These are phyloP conservation scores for Hyaloperonospora brassicae DNA, from an alignment of 352 stramenopile species.

Conservation along the genomic window DNA sequence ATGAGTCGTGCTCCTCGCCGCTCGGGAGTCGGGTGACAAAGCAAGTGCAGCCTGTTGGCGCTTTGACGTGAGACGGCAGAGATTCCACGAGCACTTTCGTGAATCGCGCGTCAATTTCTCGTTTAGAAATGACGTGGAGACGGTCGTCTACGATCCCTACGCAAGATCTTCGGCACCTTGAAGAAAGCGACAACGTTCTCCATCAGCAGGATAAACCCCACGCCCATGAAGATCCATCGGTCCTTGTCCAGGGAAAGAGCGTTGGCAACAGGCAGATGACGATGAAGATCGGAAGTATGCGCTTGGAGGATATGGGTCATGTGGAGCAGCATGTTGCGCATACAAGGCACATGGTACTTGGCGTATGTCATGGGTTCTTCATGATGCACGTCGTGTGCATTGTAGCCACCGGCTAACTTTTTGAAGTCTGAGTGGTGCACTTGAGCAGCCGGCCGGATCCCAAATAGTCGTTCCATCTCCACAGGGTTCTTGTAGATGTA, in stretches of 20 bases:
- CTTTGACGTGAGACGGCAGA: slow-evolving; percentile 2
- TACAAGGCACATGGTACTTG: slow-evolving; percentile 75
- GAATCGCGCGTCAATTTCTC: slow-evolving; percentile 52
- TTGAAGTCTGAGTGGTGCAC: slow-evolving; percentile 5
- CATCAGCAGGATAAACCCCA: slow-evolving; percentile 43
- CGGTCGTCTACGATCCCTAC: slow-evolving; percentile 82
- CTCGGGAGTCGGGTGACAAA: slow-evolving; percentile 2
- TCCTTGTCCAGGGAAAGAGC: slow-evolving; percentile 50
- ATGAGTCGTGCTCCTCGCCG: slow-evolving; percentile 9
- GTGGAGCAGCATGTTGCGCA: slow-evolving; percentile 77
- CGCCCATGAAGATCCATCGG: slow-evolving; percentile 69
- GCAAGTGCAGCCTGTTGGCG: background rate
- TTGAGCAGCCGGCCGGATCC: slow-evolving; percentile 21
- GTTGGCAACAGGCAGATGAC: slow-evolving; percentile 62
- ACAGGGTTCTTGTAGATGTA: slow-evolving; percentile 86
- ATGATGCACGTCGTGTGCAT: slow-evolving; percentile 17
- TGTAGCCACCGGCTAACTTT: background rate
- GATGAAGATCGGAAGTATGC: slow-evolving; percentile 70
- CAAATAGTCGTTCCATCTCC: slow-evolving; percentile 80
- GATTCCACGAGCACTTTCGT: slow-evolving; percentile 16
- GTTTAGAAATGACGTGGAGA: slow-evolving; percentile 54
- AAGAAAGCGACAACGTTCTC: slow-evolving; percentile 78
- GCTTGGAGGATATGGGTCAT: slow-evolving; percentile 72
- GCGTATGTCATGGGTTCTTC: slow-evolving; percentile 50
- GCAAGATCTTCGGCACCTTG: slow-evolving; percentile 76